Percentiles rank a stretch among this genome's conserved stretches.
Evolutionary conservation across 2,329 filamentous ascomycete genomes (phyloP).

Genomic region (Penicillium sumatraense): DNA sequence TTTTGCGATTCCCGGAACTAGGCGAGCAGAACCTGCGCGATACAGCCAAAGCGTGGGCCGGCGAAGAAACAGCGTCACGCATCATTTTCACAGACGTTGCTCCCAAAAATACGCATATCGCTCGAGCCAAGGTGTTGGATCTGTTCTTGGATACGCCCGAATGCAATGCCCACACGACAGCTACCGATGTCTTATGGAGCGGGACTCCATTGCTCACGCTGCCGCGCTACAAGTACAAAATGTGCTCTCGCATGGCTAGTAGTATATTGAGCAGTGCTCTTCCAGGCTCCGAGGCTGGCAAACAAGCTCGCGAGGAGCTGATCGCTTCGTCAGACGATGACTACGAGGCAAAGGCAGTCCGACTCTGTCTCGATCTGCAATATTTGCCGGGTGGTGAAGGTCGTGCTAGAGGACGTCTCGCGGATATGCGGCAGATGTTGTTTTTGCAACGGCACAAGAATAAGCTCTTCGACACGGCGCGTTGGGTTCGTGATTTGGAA

Average conservation of each 20-base stretch:
- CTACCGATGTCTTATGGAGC: slow-evolving; percentile 94
- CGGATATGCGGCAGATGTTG: slow-evolving; percentile 77
- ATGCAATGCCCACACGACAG: slow-evolving; percentile 97
- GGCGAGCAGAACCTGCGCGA: slow-evolving; percentile 83
- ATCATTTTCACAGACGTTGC: slow-evolving; percentile 97
- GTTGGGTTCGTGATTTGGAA: slow-evolving; percentile 92
- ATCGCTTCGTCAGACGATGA: slow-evolving; percentile 78
- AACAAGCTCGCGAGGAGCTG: slow-evolving; percentile 71
- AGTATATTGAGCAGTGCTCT: slow-evolving; percentile 90
- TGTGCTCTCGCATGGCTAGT: slow-evolving; percentile 98
- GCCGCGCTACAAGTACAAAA: slow-evolving; percentile 93
- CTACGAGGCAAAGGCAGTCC: slow-evolving; percentile 79
- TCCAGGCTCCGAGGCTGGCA: slow-evolving; percentile 71
- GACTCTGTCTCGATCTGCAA: slow-evolving; percentile 65
- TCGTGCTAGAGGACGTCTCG: slow-evolving; percentile 66
- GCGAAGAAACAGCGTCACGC: slow-evolving; percentile 79
- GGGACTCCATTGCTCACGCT: slow-evolving; percentile 90
- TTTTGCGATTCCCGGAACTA: slow-evolving; percentile 93
- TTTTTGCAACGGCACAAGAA: slow-evolving; percentile 85
- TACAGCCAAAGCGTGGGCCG: slow-evolving; percentile 83
- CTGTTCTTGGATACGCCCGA: slow-evolving; percentile 96
- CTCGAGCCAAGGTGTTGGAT: slow-evolving; percentile 87
- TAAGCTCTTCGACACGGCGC: slow-evolving; percentile 84
- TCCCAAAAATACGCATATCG: slow-evolving; percentile 91
- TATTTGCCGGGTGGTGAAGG: slow-evolving; percentile 56